A percentile compares a stretch with the other conserved stretches of the same genome.
phyloP scores from a whole-genome alignment of 129 eudicot genomes.

The Smallanthus sonchifolius region DNA sequence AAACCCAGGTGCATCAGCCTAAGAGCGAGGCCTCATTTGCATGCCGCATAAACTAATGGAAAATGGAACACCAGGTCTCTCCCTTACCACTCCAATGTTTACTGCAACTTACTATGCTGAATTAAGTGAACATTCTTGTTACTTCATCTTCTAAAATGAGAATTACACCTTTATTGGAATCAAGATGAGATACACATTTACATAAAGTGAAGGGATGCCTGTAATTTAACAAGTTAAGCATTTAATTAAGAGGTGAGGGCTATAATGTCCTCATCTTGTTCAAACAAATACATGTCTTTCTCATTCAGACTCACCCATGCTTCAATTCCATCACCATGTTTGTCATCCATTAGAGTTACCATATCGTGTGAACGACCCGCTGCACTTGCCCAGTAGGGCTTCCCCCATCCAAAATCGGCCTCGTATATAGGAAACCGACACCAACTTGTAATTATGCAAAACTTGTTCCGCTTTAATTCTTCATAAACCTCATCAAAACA shows the following conservation, averaged over 20 bases:
- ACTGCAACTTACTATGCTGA: neutral
- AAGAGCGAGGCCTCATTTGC: too few species aligned
- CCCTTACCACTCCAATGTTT: neutral
- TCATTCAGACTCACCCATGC: conserved; percentile 37
- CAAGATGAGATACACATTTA: neutral
- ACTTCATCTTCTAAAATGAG: too few species aligned
- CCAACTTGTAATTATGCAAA: conserved; percentile 26
- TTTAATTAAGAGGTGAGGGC: conserved; percentile 1
- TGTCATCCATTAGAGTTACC: conserved; percentile 25
- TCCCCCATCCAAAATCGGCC: conserved; percentile 38
- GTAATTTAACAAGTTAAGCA: neutral
- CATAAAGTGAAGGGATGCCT: neutral
- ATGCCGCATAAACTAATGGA: too few species aligned
- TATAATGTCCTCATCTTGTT: conserved; percentile 18
- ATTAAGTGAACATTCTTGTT: neutral
- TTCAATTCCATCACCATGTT: conserved; percentile 28
- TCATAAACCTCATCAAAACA: conserved; percentile 9
- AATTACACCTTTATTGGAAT: neutral
- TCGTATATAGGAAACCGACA: conserved; percentile 29
- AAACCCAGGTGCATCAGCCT: too few species aligned
- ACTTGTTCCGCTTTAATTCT: neutral
- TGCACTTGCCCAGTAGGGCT: conserved; percentile 21
- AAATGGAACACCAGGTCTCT: too few species aligned
- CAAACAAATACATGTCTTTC: conserved; percentile 27
- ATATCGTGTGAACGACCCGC: neutral